Conservation (phyloP, 805 yeast genomes). For the Starmerella bombicola region DNA sequence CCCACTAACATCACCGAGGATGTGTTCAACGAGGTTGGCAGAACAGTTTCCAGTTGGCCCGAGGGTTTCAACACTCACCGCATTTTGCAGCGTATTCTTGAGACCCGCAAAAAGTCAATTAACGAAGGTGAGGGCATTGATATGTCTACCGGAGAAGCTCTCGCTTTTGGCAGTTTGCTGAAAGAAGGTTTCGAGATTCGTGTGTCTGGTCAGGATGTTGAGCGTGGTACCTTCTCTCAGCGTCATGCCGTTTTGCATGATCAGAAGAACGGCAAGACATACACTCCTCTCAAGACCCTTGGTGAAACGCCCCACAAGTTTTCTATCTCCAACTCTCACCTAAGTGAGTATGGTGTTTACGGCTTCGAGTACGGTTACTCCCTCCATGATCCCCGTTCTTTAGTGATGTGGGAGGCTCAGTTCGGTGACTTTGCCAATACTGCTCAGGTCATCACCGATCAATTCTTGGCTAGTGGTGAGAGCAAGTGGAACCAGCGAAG, state of each 20-base stretch:
- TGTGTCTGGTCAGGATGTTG: conserved; percentile 98
- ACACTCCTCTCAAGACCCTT: conserved; percentile 75
- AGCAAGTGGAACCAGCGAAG: conserved; percentile 98
- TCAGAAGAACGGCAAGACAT: conserved; percentile 70
- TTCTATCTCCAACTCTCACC: conserved; percentile 81
- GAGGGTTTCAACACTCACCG: conserved; percentile 78
- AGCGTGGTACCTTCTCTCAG: conserved; percentile 99
- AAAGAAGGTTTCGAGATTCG: conserved; percentile 93
- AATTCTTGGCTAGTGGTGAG: conserved; percentile 93
- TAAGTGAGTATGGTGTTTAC: conserved; percentile 98
- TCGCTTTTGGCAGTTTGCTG: conserved; percentile 87
- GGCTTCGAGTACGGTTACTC: conserved; percentile 99
- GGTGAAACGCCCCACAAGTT: conserved; percentile 74
- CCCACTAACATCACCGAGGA: conserved; percentile 80
- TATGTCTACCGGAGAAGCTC: conserved; percentile 99
- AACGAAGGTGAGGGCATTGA: conserved; percentile 90
- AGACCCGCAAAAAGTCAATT: conserved; percentile 71
- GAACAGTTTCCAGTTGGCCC: conserved; percentile 71
- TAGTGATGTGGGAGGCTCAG: conserved; percentile 99
- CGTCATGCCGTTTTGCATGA: conserved; percentile 98
- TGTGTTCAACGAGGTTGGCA: conserved; percentile 66
- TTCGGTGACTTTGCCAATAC: conserved; percentile 99
- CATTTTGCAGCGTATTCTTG: conserved; percentile 88
- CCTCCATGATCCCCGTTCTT: conserved; percentile 90
- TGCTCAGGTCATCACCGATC: conserved; percentile 95